These are phyloP conservation scores for Corchorus olitorius DNA, from an alignment of 345 rosid species.

Conservation along the genomic window DNA sequence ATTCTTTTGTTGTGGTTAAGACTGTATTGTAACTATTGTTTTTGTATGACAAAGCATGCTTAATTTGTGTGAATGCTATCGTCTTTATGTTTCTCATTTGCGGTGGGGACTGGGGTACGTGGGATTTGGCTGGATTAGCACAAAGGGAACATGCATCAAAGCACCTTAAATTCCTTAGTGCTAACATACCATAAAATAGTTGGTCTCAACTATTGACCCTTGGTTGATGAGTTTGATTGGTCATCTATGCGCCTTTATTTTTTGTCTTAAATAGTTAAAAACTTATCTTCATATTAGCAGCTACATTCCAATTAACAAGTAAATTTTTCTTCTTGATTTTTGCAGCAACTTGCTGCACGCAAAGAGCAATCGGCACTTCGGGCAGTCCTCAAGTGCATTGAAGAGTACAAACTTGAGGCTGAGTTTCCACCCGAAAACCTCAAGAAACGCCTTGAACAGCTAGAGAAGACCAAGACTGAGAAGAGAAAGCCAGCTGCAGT, in stretches of 20 bases:
- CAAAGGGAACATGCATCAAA: not conserved
- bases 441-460: constrained; percentile 94
- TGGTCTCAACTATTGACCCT: not conserved
- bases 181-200: not conserved
- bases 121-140: not conserved
- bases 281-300: not conserved
- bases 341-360: constrained; percentile 77
- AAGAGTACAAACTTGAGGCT: constrained; percentile 88
- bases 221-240: not conserved
- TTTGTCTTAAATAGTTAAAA: not conserved
- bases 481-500: constrained; percentile 80
- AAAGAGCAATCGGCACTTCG: constrained; percentile 95
- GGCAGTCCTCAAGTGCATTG: constrained; percentile 93
- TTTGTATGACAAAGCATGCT: not conserved
- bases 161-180: not conserved
- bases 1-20: not conserved
- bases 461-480: constrained; percentile 92
- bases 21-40: not conserved
- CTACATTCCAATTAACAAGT: constrained; percentile 8
- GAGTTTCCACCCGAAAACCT: constrained; percentile 92
- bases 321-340: not conserved
- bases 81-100: not conserved
- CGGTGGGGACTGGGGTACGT: not conserved
- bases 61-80: not conserved
- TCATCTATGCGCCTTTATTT: not conserved